phyloP scores from a whole-genome alignment of 495 filamentous ascomycete species.

The Penicillium taxi region DNA sequence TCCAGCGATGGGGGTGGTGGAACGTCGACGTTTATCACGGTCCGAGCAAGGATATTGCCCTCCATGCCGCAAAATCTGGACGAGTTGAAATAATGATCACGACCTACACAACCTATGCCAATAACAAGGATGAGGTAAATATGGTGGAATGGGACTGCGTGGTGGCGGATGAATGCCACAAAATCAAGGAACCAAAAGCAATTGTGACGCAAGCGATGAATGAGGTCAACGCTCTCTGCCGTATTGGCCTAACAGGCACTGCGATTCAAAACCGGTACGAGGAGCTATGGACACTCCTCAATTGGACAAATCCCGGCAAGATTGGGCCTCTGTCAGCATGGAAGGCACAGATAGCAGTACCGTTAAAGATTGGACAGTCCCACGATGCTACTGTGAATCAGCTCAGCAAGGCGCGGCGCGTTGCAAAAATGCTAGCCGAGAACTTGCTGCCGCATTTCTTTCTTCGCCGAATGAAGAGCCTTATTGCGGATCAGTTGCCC shows the following conservation, averaged over 20 bases:
- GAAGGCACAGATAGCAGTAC: slow-evolving; percentile 67
- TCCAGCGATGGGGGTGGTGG: slow-evolving; percentile 94
- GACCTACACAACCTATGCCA: slow-evolving; percentile 82
- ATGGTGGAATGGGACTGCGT: slow-evolving; percentile 90
- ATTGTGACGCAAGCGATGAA: slow-evolving; percentile 84
- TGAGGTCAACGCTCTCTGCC: slow-evolving; percentile 81
- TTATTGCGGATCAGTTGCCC: slow-evolving; percentile 91
- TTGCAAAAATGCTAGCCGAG: slow-evolving; percentile 76
- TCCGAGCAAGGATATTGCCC: slow-evolving; percentile 57
- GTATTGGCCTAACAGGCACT: slow-evolving; percentile 90
- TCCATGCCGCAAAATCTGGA: slow-evolving; percentile 67
- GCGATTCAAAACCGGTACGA: slow-evolving; percentile 98
- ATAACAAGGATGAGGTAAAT: slow-evolving; percentile 67
- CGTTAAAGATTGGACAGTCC: slow-evolving; percentile 77
- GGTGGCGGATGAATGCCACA: slow-evolving; percentile 94
- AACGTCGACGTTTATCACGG: slow-evolving; percentile 79
- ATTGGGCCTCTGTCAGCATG: slow-evolving; percentile 74
- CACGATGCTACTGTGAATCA: slow-evolving; percentile 87
- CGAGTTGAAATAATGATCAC: slow-evolving; percentile 85
- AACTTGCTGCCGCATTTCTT: slow-evolving; percentile 91
- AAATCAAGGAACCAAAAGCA: slow-evolving; percentile 72
- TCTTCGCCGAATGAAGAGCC: slow-evolving; percentile 81
- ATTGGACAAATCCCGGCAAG: slow-evolving; percentile 90
- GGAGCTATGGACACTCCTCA: slow-evolving; percentile 91
- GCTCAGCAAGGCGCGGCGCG: slow-evolving; percentile 70